Base-by-base conservation (phyloP, 108 stramenopile species). In the Nannochloropsis oceanica region DNA sequence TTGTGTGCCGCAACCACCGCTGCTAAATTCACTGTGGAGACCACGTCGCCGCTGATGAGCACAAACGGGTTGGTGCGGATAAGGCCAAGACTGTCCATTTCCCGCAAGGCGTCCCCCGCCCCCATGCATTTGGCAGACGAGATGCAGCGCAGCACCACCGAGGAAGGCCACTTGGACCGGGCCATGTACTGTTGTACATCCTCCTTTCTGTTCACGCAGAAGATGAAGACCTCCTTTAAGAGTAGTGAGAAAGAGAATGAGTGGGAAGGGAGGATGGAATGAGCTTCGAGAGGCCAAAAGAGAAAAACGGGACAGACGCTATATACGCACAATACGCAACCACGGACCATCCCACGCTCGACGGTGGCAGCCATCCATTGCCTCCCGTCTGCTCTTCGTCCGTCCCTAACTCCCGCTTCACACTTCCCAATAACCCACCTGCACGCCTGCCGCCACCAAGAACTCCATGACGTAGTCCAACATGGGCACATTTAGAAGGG, bases 31-130 rank as follows among this genome's bases (percentile, higher is more conserved):
- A 97, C 92, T 90, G 96, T 97, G 81, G 95, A 92, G 13, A 99
- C 92, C 18, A 95, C 95, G 91, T 99, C 97, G 10, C 96, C 96
- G 83, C 88, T 91, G 87, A 97, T 92, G n/a, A 99, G 34, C 0
- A 99, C 86, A 88, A 99, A 99, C 8, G 98, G 98, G 92, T 98
- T 96, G 34, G 93, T 93, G 82, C 96, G 93, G 79, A 99, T 92
- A n/a, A 96, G 82, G 85, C 94, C 94, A n/a, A 93, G 90, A 84
- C 93, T 92, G 88, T 99, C 97, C 44, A 99, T 87, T 88, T 99
- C 97, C 20, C 98, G 93, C 25, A 99, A 87, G 9, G 96, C 96
- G 88, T 99, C 97, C 11, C 98, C 97, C 5, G 95, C 94, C 87
- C 95, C 86, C 26, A 85, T 82, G 79, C 90, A 90, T 27, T 86